phyloP scores from a whole-genome alignment of 768 basidiomycete species.

The Trichaptum fuscoviolaceum region DNA sequence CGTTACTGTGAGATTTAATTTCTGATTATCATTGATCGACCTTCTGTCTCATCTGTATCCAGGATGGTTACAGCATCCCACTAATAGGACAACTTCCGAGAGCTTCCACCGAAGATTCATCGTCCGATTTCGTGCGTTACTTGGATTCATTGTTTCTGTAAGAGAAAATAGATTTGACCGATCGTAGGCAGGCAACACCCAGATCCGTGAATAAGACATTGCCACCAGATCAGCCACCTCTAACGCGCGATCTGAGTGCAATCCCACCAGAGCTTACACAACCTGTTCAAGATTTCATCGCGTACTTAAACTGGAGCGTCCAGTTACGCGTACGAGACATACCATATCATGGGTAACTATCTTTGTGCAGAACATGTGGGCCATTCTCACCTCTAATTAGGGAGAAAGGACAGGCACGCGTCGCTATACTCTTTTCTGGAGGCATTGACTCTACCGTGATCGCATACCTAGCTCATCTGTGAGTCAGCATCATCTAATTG shows the following conservation, averaged over 20 bases:
- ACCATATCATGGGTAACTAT: constrained; percentile 39
- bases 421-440: constrained; percentile 91
- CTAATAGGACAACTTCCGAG: not conserved
- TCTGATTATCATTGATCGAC: not conserved
- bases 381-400: constrained; percentile 15
- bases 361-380: constrained; percentile 2
- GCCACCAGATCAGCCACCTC: constrained; percentile 39
- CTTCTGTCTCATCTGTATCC: not conserved
- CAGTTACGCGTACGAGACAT: constrained; percentile 64
- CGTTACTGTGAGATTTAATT: not conserved
- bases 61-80: not conserved
- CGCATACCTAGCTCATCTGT: constrained; percentile 77
- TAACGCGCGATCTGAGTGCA: constrained; percentile 29
- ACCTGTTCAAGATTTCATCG: constrained; percentile 47
- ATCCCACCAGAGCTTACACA: constrained; percentile 39
- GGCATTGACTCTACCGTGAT: constrained; percentile 91
- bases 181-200: constrained; percentile 35
- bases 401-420: constrained; percentile 39
- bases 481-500: constrained; percentile 15
- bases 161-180: not conserved
- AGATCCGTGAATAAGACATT: constrained; percentile 41
- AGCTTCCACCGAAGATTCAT: not conserved
- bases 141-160: not conserved
- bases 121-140: not conserved
- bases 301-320: constrained; percentile 61